Evolutionary conservation across 495 filamentous ascomycete species (phyloP).

Genomic region (Aspergillus taichungensis): DNA sequence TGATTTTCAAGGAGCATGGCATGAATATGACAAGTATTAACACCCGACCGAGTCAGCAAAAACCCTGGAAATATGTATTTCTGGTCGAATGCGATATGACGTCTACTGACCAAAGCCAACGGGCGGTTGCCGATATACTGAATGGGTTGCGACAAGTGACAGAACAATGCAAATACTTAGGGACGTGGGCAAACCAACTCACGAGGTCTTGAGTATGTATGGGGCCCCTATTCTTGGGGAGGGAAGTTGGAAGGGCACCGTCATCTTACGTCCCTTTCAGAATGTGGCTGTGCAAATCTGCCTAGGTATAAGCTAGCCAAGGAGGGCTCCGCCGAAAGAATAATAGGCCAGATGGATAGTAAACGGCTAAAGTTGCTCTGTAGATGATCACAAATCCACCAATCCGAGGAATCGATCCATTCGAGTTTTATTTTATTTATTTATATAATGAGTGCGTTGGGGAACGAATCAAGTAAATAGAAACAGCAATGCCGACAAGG

Average conservation of each 20-base stretch:
- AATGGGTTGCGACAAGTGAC: constrained; percentile 21
- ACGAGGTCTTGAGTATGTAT: neutral
- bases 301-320: too few relatives aligned
- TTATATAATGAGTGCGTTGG: neutral
- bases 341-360: too few relatives aligned
- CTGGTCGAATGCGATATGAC: constrained; percentile 78
- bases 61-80: constrained; percentile 87
- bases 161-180: constrained; percentile 30
- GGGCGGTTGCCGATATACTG: constrained; percentile 21
- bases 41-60: constrained; percentile 65
- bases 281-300: too few relatives aligned
- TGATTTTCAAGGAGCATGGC: constrained; percentile 60
- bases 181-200: constrained; percentile 37
- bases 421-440: neutral
- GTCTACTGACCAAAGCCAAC: constrained; percentile 16
- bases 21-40: constrained; percentile 90
- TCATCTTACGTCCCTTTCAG: too few relatives aligned
- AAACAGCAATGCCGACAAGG: constrained; percentile 6
- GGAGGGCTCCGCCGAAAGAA: too few relatives aligned
- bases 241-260: too few relatives aligned
- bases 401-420: neutral
- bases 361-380: too few relatives aligned
- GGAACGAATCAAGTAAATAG: neutral
- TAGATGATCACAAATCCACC: too few relatives aligned
- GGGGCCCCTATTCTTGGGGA: neutral